Base-by-base conservation (phyloP, 2,329 filamentous ascomycete genomes). In the Raffaelea albimanens region DNA sequence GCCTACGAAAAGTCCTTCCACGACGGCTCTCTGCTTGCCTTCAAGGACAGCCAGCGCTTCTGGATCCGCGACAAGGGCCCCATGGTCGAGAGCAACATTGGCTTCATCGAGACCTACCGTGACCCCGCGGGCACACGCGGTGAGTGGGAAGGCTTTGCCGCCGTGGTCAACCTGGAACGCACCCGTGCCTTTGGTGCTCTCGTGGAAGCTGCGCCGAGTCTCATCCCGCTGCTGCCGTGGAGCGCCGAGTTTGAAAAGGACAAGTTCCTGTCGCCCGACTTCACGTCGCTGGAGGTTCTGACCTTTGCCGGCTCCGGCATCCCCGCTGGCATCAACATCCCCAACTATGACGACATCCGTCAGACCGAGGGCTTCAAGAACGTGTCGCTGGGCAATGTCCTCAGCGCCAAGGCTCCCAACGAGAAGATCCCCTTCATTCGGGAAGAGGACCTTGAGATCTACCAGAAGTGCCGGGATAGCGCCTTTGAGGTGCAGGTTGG, bases 401-500 rank as follows among this genome's bases (percentile, higher is more conserved):
- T 97, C 31, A 86, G 82, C 54, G 93, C 93, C 14, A 95, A 95
- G 68, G 85, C 89, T 0, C 87, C 90, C 1, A 85, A 95, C 58
- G 91, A 97, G 70, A 85, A 86, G 56, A 85, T 95, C 23, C 91
- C 91, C 0, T 95, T 97, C 67, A 89, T 98, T 59, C 75, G 80
- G 14, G 80, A 86, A 2, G 73, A 78, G 40, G 91, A 97, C 58
- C 73, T 93, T 20, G 78, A 80, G 2, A 62, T 95, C 4, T 97
- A 85, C 65, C 78, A 85, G 57, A 85, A 85, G 60, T 89, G 87
- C 65, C 85, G 88, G 11, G 90, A 96, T 58, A 76, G 79, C 7
- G 83, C 91, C 1, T 97, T 97, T 58, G 91, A 97, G 65, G 88
- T 96, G 2, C 90, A 97, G 67, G 91, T 98, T 43, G 91, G 90